Base-by-base conservation (phyloP, 164 flowering plant genomes). In the Nelumbo lutea region DNA sequence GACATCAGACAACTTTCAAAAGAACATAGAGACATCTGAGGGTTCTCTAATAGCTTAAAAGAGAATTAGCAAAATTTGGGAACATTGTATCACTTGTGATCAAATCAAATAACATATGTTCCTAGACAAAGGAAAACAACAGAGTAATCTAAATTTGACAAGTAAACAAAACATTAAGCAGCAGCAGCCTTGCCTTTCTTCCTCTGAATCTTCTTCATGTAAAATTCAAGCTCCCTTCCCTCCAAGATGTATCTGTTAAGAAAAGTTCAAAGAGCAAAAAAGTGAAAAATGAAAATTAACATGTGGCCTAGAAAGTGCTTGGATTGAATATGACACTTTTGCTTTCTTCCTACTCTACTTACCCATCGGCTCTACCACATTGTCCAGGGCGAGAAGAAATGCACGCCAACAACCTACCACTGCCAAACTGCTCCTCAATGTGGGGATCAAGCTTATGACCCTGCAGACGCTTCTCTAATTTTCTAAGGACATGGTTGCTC, bases 311-410 rank as follows among this genome's bases (percentile, higher is more conserved):
- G 27, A 27, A 27, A 27, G 27, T 27, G 27, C 27, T 27, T 27
- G 27, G 27, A 27, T 27, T 27, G 27, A 27, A 27, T 27, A 27
- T 27, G 27, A 27, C 27, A 27, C 27, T 27, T 27, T 27, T 27
- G 27, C 27, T 27, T 27, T 27, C 27, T 27, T 58, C 6, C n/a
- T 8, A 39, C 40, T 52, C 72, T 42, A 69, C 65, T 71, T 11
- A 71, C 74, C 70, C 75, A 67, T 72, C 75, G 67, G 70, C 66
- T 66, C 70, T 8, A 41, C 70, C 70, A 67, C 75, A 72, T 45
- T 72, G 75, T 4, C 75, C 75, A 61, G 75, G 75, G 38, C 75
- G 70, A 10, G 75, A 67, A 14, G 74, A 65, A 38, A 71, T 71
- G 69, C 57, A 38, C 7, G 74, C 74, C 65, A 71, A 47, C 50